Conservation (phyloP, 1,284 basidiomycete species). For the Pseudozyma pruni region DNA sequence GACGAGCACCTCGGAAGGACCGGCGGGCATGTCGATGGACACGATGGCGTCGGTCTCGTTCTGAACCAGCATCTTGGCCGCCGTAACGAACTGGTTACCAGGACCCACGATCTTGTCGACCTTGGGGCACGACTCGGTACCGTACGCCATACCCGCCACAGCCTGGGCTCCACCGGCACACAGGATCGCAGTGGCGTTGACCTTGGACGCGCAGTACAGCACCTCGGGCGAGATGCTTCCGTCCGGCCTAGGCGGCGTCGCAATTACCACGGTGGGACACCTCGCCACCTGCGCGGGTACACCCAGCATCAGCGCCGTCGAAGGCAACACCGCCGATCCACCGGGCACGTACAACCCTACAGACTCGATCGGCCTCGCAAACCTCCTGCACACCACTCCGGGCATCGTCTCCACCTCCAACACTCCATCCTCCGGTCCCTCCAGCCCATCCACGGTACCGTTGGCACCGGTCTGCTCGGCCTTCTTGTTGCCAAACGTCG, state of each 20-base stretch:
- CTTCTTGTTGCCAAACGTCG: conserved; percentile 71
- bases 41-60: conserved; percentile 98
- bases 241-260: conserved; percentile 83
- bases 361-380: conserved; percentile 89
- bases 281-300: conserved; percentile 97
- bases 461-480: conserved; percentile 31
- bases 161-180: conserved; percentile 88
- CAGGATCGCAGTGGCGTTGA: conserved; percentile 68
- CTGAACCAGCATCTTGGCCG: conserved; percentile 98
- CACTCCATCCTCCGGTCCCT: conserved; percentile 73
- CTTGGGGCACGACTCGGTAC: conserved; percentile 94
- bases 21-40: conserved; percentile 98
- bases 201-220: conserved; percentile 64
- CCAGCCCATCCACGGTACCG: conserved; percentile 36
- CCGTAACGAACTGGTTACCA: conserved; percentile 99
- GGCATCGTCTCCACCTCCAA: conserved; percentile 96
- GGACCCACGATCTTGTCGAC: conserved; percentile 98
- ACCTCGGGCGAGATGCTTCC: conserved; percentile 66
- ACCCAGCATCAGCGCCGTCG: conserved; percentile 97
- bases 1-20: conserved; percentile 75
- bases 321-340: conserved; percentile 94
- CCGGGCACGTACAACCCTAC: conserved; percentile 98
- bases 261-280: conserved; percentile 90
- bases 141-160: conserved; percentile 96
- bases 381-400: conserved; percentile 78